Evolutionary conservation across 2,329 filamentous ascomycete genomes (phyloP).

Genomic region (Trichophyton rubrum): DNA sequence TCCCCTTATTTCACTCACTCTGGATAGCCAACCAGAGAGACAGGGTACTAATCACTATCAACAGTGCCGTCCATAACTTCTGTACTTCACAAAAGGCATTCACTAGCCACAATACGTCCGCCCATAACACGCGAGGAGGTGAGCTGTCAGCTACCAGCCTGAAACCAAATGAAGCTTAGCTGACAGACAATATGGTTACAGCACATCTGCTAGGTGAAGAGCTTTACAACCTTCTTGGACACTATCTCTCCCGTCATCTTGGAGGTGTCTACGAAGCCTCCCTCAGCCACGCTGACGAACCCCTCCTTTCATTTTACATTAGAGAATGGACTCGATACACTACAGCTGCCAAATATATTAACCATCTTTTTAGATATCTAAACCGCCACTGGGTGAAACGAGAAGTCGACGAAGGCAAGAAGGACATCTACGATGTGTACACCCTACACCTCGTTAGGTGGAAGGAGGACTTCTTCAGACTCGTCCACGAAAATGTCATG

Average conservation of each 20-base stretch:
- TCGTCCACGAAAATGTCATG: conserved; percentile 83
- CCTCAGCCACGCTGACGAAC: conserved; percentile 73
- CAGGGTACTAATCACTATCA: conserved; percentile 10
- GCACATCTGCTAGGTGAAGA: conserved; percentile 93
- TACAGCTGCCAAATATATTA: conserved; percentile 89
- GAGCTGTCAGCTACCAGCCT: conserved; percentile 18
- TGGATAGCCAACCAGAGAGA: not conserved
- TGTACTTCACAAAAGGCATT: conserved; percentile 95
- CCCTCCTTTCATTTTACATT: conserved; percentile 84
- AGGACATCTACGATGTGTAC: conserved; percentile 96
- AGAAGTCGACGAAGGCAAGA: conserved; percentile 97
- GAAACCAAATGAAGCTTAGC: not conserved
- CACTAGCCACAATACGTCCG: conserved; percentile 38
- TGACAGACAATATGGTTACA: conserved; percentile 24
- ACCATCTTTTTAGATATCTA: conserved; percentile 90
- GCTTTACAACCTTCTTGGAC: conserved; percentile 79
- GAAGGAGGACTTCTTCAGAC: conserved; percentile 79
- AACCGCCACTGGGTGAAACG: conserved; percentile 98
- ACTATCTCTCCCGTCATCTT: conserved; percentile 71
- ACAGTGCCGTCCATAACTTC: conserved; percentile 88
- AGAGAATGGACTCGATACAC: conserved; percentile 95
- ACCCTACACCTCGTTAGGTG: conserved; percentile 92
- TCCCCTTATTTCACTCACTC: conserved; percentile 8
- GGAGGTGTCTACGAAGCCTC: conserved; percentile 58
- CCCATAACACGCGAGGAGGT: conserved; percentile 60